Base-by-base conservation (phyloP, 1,284 basidiomycete genomes). In the Microbotryum lychnidis-dioicae region DNA sequence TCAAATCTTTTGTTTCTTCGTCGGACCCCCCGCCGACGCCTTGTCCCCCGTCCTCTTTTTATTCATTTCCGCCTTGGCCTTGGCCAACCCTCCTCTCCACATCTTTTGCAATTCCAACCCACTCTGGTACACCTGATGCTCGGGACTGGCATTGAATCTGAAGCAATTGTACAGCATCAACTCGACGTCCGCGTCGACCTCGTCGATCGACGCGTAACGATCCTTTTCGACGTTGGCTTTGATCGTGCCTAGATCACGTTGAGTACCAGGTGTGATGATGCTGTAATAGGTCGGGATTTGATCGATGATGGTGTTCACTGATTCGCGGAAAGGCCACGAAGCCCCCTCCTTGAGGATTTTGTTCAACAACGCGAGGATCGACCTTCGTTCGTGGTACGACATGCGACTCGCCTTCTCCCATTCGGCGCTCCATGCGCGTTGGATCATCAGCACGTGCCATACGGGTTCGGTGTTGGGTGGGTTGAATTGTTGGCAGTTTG, bases 101-200 rank as follows among this genome's bases (percentile, higher is more conserved):
- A 71, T 72, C 33, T 69, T 70, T 55, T 76, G 75, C 57, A 78
- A 73, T 31, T 69, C 70, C 37, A 71, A 69, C 1, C 75, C 77
- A 2, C 74, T 72, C 23, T 72, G 75, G 10, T 86, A 84, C 7
- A 93, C 86, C 60, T 87, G 87, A 6, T 86, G 88, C 50, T 87
- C 84, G 1, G 78, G 77, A 12, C 14, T 16, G 1, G 87, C 87
- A 71, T 96, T 96, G 80, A 92, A 96, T 52, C 80, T 82, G 73
- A 87, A 82, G 45, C 90, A 89, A 73, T 94, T 96, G 62, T 81
- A 74, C 58, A 90, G 76, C 90, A 96, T 93, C 45, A 93, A 79
- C 57, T 85, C 82, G 62, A 92, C 76, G 73, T 96, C 92, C 10
- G 83, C 84, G 71, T 89, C 87, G 69, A 93, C 85, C 0, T 81